These are phyloP conservation scores for Rhodotorula sphaerocarpa DNA, from an alignment of 768 basidiomycete genomes.

Conservation along the genomic window DNA sequence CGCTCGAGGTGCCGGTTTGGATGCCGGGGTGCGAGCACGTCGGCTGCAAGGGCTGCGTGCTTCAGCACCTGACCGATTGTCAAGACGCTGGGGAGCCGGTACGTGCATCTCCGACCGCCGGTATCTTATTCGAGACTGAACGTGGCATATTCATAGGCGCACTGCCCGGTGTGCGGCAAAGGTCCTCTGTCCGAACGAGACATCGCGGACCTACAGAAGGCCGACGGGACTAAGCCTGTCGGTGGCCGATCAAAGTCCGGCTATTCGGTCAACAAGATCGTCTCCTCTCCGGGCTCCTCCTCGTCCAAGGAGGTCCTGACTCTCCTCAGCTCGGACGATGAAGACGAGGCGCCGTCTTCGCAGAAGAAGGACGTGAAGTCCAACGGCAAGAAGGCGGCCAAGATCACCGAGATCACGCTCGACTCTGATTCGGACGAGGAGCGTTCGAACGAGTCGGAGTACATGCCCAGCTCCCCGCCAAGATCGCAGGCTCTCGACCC, in stretches of 20 bases:
- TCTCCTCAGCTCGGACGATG: conserved; percentile 23
- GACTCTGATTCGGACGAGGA: conserved; percentile 5
- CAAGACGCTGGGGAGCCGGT: conserved; percentile 63
- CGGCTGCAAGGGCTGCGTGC: conserved; percentile 85
- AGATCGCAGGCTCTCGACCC: neutral
- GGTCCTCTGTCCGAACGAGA: conserved; percentile 41
- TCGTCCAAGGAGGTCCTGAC: conserved; percentile 19
- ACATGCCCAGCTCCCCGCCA: conserved; percentile 16
- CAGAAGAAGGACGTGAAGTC: conserved; percentile 5
- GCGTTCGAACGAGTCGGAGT: conserved; percentile 37
- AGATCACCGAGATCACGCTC: conserved; percentile 20
- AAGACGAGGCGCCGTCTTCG: conserved; percentile 4
- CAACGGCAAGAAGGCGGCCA: conserved; percentile 19
- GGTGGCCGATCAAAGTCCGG: conserved; percentile 42
- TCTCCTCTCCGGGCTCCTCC: conserved; percentile 26
- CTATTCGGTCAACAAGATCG: conserved; percentile 18
- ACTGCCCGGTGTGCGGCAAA: conserved; percentile 65
- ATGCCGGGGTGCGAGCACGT: conserved; percentile 69
- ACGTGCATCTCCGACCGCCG: too few species aligned
- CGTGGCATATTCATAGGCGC: conserved; percentile 25
- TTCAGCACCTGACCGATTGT: conserved; percentile 61
- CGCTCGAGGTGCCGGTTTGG: conserved; percentile 61
- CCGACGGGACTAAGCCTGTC: conserved; percentile 34
- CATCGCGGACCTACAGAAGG: conserved; percentile 40
- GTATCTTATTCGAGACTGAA: too few species aligned